These are phyloP conservation scores for Mycosarcoma maydis DNA, from an alignment of 1,284 basidiomycete species.

Conservation along the genomic window DNA sequence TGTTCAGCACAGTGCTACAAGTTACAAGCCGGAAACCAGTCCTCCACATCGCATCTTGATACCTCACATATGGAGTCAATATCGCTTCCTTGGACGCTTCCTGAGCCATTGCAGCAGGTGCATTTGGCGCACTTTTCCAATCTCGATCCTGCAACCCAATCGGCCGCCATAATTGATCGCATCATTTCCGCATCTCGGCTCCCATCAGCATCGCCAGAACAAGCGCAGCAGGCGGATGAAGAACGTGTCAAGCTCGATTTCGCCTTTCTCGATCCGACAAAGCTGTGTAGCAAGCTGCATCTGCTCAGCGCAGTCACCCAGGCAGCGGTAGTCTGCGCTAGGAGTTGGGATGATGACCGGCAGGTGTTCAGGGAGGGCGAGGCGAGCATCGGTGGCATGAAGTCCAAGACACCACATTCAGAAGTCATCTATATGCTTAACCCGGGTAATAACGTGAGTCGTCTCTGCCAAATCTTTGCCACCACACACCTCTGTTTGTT, in stretches of 20 bases:
- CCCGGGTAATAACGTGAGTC: constrained; percentile 45
- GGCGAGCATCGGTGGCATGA: constrained; percentile 42
- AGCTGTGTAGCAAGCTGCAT: constrained; percentile 38
- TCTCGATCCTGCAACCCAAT: constrained; percentile 32
- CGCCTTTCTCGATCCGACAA: constrained; percentile 49
- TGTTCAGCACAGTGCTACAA: too few relatives aligned
- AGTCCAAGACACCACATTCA: constrained; percentile 47
- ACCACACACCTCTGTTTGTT: too few relatives aligned
- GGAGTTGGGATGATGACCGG: constrained; percentile 22
- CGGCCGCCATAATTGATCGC: constrained; percentile 30
- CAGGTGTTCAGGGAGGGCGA: constrained; percentile 27
- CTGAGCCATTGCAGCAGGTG: constrained; percentile 22
- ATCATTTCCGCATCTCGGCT: constrained; percentile 45
- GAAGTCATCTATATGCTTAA: constrained; percentile 49
- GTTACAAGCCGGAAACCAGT: too few relatives aligned
- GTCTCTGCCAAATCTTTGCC: not conserved
- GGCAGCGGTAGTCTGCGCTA: constrained; percentile 34
- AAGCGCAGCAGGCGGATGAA: constrained; percentile 15
- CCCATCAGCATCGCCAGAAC: constrained; percentile 13
- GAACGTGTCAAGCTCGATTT: constrained; percentile 40
- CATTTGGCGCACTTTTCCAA: constrained; percentile 44
- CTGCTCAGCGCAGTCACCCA: constrained; percentile 35
- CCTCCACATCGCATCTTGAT: too few relatives aligned
- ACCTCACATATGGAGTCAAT: constrained; percentile 30
- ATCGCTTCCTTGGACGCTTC: constrained; percentile 23